Evolutionary conservation across 768 basidiomycete species (phyloP).

Genomic region (Rhodotorula diobovata): DNA sequence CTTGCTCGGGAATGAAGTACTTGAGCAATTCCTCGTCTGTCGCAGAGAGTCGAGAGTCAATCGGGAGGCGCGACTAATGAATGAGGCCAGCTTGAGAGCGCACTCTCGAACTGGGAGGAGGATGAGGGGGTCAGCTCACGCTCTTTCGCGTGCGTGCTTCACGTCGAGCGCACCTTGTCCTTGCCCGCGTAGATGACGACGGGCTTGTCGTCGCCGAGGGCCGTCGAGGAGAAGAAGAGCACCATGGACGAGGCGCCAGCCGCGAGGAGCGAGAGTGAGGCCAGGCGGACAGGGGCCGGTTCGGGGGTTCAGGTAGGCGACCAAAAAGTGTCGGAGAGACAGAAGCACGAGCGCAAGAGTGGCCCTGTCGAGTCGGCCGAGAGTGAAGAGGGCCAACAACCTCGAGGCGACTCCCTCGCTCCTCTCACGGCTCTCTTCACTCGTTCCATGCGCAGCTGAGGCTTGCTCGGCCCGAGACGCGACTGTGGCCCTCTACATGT

Average conservation of each 20-base stretch:
- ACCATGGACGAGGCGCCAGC: conserved; percentile 52
- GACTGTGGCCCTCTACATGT: background rate
- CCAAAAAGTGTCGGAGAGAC: background rate
- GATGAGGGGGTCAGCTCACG: background rate
- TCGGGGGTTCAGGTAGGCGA: no score
- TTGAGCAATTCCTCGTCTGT: conserved; percentile 92
- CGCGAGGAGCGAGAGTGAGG: background rate
- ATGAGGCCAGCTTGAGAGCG: background rate
- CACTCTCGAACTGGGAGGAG: conserved; percentile 27
- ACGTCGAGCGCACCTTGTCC: conserved; percentile 73
- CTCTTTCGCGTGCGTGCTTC: conserved; percentile 55
- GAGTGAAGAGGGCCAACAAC: background rate
- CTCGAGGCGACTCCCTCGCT: background rate
- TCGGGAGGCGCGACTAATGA: no score
- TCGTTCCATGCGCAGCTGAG: background rate
- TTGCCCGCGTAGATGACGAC: conserved; percentile 53
- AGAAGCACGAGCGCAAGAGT: no score
- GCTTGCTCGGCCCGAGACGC: background rate
- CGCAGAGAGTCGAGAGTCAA: no score
- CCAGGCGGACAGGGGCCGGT: no score
- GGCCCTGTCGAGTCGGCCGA: no score
- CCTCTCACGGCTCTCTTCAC: no score
- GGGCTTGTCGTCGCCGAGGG: conserved; percentile 1
- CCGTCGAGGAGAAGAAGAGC: conserved; percentile 59
- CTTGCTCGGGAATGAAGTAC: conserved; percentile 56